Evolutionary conservation across 2,329 filamentous ascomycete species (phyloP), one percentile per base, ranked within the genome.

Genomic region (Xylariomycetidae sp.): DNA sequence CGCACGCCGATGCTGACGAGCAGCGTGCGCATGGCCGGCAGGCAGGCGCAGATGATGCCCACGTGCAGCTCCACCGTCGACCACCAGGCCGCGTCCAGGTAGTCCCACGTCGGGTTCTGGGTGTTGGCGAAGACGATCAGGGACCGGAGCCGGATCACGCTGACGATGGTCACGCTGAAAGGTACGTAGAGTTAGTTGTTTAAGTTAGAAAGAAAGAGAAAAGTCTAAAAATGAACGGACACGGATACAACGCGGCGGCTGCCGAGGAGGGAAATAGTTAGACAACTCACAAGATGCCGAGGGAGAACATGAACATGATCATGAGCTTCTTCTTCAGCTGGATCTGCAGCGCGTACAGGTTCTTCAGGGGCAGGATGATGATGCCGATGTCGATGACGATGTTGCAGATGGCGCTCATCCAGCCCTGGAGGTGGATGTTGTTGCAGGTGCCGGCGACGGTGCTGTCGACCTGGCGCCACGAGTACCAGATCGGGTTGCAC

Each of bases 41-140:
- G 58, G 47, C 64, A 65, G 6, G 60, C 60, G 42, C 64, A 67
- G n/a, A 67, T 59, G 33, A 67, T 61, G 16, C 61, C 63, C 2
- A 64, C 55, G 38, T 64, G 56, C 36, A 64, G 52, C 43, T 68
- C 64, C 17, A 67, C 53, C 10, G 57, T 58, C 13, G 56, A 61
- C 64, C 64, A 67, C 32, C 57, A 58, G 13, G 56, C 46, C 6
- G 62, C 57, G 4, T 56, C 56, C n/a, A 50, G 45, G 45, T 64
- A 61, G 35, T 63, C 61, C 56, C 27, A n/a, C n/a, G 59, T 63
- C 2, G 62, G 44, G 41, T 70, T 68, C 2, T 42, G 27, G 3
- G 64, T 65, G 22, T 48, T 54, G 8, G 59, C 61, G 39, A 69
- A 68, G 27, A 49, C 40, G 29, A 69, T 56, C 13, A 69, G 56